Conservation (phyloP, 345 rosid genomes). For the Brassica carinata region DNA sequence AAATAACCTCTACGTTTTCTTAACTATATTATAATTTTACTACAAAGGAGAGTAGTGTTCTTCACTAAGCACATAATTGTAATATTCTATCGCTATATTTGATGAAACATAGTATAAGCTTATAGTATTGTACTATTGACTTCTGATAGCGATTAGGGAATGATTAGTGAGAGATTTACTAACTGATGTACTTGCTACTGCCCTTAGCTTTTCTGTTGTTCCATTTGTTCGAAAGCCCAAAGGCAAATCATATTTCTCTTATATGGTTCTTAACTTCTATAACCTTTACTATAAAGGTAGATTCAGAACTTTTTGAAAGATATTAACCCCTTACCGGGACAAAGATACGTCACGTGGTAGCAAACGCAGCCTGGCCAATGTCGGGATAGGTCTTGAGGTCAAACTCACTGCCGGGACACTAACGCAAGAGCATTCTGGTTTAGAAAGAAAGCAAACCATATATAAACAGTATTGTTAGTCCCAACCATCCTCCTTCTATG, state of each 20-base stretch:
- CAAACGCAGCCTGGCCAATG: conserved; percentile 92
- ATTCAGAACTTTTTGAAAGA: neutral
- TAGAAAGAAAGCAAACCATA: conserved; percentile 77
- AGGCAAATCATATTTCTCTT: conserved; percentile 19
- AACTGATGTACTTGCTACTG: neutral
- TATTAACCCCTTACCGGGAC: conserved; percentile 59
- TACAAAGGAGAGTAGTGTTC: neutral
- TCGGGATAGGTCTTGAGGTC: conserved; percentile 96
- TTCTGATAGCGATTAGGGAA: conserved; percentile 10
- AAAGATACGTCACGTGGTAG: conserved; percentile 64
- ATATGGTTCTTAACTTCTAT: conserved; percentile 9
- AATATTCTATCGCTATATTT: neutral
- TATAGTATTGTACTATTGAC: neutral
- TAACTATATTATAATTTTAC: neutral
- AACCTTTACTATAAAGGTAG: neutral
- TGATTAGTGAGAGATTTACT: neutral
- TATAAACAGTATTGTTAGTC: conserved; percentile 58
- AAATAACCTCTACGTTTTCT: neutral
- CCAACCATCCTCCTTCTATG: conserved; percentile 93
- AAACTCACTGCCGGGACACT: conserved; percentile 79
- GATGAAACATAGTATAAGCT: conserved; percentile 2
- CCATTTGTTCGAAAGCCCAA: conserved; percentile 16
- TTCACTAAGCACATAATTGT: neutral
- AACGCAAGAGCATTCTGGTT: conserved; percentile 73
- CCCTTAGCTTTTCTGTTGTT: conserved; percentile 12